phyloP scores from a whole-genome alignment of 805 yeast genomes.

The Spathaspora arborariae region DNA sequence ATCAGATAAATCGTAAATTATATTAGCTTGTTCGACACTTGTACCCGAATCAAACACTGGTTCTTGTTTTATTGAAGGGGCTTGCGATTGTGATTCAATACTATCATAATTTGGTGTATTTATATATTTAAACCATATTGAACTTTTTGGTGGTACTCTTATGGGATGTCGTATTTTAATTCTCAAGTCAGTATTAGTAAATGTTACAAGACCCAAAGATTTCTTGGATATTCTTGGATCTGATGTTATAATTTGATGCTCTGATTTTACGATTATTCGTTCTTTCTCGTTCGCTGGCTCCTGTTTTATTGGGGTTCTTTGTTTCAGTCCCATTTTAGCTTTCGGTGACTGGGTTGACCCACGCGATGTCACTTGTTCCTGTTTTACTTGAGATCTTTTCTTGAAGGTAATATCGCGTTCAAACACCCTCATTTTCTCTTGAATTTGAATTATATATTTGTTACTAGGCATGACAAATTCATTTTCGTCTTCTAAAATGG shows the following conservation, averaged over 20 bases:
- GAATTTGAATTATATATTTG: constrained; percentile 26
- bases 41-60: background rate
- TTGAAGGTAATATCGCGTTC: constrained; percentile 34
- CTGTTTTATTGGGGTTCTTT: background rate
- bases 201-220: no score
- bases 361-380: background rate
- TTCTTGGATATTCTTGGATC: no score
- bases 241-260: background rate
- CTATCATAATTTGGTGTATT: background rate
- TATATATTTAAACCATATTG: constrained; percentile 8
- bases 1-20: constrained; percentile 19
- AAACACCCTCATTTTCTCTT: constrained; percentile 24
- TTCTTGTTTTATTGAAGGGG: background rate
- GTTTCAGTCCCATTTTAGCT: background rate
- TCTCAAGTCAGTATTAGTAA: background rate
- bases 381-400: constrained; percentile 1
- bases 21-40: constrained; percentile 13
- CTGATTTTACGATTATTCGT: background rate
- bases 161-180: background rate
- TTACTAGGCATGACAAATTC: constrained; percentile 24
- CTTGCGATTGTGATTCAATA: background rate
- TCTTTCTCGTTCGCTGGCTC: background rate
- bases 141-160: constrained; percentile 7
- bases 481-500: constrained; percentile 12
- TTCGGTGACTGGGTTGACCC: no score